Conservation (phyloP, 805 yeast species). For the Candida arabinofermentans region DNA sequence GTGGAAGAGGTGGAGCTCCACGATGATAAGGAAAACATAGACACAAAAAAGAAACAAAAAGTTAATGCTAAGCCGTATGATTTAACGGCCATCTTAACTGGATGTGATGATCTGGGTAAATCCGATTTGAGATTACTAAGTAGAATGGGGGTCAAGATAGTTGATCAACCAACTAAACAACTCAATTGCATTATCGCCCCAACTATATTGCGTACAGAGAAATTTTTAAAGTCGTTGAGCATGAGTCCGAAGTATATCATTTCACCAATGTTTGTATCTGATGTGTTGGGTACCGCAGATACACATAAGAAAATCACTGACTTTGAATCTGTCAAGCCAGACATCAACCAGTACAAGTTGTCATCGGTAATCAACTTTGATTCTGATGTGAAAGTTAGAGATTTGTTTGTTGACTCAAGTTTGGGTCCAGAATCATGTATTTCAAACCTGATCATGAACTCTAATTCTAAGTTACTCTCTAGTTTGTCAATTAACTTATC, state of each 20-base stretch:
- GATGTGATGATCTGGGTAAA: conserved; percentile 51
- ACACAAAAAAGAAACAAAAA: conserved; percentile 17
- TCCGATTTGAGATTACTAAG: conserved; percentile 41
- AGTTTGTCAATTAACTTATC: conserved; percentile 53
- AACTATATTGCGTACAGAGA: conserved; percentile 77
- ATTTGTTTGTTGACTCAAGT: conserved; percentile 29
- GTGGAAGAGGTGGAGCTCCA: not conserved
- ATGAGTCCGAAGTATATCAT: conserved; percentile 48
- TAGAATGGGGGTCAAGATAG: conserved; percentile 54
- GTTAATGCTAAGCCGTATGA: conserved; percentile 30
- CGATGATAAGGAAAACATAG: conserved; percentile 1
- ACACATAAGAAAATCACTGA: conserved; percentile 21
- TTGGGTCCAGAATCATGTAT: conserved; percentile 16
- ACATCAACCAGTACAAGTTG: conserved; percentile 22
- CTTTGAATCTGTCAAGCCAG: conserved; percentile 25
- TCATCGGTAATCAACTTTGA: conserved; percentile 30
- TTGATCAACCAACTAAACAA: conserved; percentile 37
- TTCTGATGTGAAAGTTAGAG: conserved; percentile 29
- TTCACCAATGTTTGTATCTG: conserved; percentile 50
- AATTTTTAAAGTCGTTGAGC: conserved; percentile 70
- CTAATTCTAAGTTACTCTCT: conserved; percentile 36
- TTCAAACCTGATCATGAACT: conserved; percentile 19
- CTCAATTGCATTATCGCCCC: conserved; percentile 68
- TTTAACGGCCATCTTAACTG: conserved; percentile 56
- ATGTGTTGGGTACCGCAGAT: conserved; percentile 38